Base-by-base conservation (phyloP, 2,329 filamentous ascomycete genomes). In the Ophiognomonia clavigignenti-juglandacearum region DNA sequence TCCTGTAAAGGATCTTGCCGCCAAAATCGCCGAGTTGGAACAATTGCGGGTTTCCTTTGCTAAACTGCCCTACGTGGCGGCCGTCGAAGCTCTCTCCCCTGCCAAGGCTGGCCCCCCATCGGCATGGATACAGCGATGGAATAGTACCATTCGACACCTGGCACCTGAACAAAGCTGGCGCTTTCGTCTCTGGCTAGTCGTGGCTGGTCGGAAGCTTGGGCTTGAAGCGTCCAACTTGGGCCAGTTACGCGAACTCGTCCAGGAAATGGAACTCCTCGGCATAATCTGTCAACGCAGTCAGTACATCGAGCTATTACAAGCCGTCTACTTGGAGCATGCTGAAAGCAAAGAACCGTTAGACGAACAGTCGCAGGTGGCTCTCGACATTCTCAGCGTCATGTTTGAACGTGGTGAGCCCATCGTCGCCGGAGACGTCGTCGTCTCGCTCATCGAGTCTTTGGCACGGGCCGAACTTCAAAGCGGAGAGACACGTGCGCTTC, bases 361-460 rank as follows among this genome's bases (percentile, higher is more conserved):
- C 3, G 48, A 61, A 16, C 64, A 68, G 34, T 58, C 71, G 1
- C 54, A 61, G 18, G 56, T 76, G 4, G 65, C 72, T 3, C 64
- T 74, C 37, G 59, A 69, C 26, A 57, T 78, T 11, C 58, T 77
- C 7, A 59, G 65, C 13, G 70, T 68, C 5, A 67, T 75, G 43
- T 63, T 71, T 37, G 69, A 72, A 53, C 70, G 74, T 8, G 69
- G 71, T 16, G 59, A 74, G 46, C 51, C 59, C 3, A 58, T 76
- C 18, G 57, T 73, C 45, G 62, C 64, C 23, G 62, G 70, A 47
- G 70, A 76, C 22, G 61, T 83, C 43, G 66, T 83, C 40, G 65
- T 74, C 11, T 57, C 66, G 9, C 61, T 78, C 27, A 78, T 78
- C 13, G 68, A 72, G 45, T 59, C 63, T 4, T 60, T 69, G 1